Evolutionary conservation across 2,329 filamentous ascomycete genomes (phyloP), one percentile per base, ranked within the genome.

Genomic region (Arachnopeziza araneosa): DNA sequence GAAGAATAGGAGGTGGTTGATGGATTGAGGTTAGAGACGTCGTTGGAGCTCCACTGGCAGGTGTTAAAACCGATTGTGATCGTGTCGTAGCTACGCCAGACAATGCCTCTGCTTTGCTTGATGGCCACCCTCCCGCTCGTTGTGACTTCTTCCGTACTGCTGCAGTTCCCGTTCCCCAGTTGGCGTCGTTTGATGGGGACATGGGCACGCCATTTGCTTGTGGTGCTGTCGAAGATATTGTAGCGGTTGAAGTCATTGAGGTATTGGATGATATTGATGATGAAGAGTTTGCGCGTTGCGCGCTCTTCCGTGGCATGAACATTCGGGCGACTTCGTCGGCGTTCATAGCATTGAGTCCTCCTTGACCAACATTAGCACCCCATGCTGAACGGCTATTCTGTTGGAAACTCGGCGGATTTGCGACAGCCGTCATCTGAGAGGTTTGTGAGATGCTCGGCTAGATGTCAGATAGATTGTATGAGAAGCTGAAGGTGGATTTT

Each of bases 271-370:
- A 89, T 65, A 96, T 81, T 52, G 93, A 96, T 3, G 92, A 96
- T 60, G 91, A 95, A 44, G 93, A 98, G 79, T 91, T 96, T 71
- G 88, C 88, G 74, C 93, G 87, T 74, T 93, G 90, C 63, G 91
- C 82, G 72, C 83, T 87, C 78, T 96, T 97, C 69, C 92, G 90
- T 71, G 91, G 90, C 83, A 90, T 88, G 75, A 96, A 91, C 84
- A 96, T 93, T 75, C 89, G 88, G 77, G 89, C 86, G 67, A 88
- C 85, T 76, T 96, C 91, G 78, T 96, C 91, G 74, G 87, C 78
- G 77, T 89, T 90, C 85, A 91, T 90, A 72, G 88, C 82, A 78
- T 83, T 80, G 69, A 84, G 77, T 73, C 81, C 80, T 77, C 82
- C 85, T 77, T 82, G 78, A 61, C 71, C 70, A 68, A 80, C 79